Conservation (phyloP, 129 eudicot genomes). For the Centrapalus pauciflorus region DNA sequence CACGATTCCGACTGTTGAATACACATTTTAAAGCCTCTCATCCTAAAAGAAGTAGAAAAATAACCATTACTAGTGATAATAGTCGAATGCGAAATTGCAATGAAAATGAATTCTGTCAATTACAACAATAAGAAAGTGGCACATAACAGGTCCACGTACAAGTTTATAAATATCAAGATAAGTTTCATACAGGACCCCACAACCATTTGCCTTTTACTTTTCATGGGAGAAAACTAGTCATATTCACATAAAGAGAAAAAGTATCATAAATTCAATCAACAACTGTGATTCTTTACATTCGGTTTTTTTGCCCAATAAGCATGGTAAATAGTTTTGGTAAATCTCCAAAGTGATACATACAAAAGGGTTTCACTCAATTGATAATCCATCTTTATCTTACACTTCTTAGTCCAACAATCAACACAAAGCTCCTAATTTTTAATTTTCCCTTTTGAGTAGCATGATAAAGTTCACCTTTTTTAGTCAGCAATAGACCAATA, state of each 20-base stretch:
- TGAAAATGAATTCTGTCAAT: background rate
- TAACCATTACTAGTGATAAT: background rate
- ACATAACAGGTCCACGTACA: background rate
- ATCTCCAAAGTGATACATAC: background rate
- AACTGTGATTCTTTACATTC: conserved; percentile 5
- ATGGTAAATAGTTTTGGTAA: background rate
- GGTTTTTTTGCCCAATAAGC: background rate
- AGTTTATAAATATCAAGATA: conserved; percentile 15
- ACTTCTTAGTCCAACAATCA: background rate
- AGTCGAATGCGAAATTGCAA: background rate
- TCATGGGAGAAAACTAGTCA: background rate
- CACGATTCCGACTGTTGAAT: too few species aligned
- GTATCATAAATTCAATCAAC: background rate
- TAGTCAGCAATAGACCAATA: too few species aligned
- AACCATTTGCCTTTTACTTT: background rate
- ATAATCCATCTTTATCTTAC: conserved; percentile 7
- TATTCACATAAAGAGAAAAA: background rate
- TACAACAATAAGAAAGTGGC: background rate
- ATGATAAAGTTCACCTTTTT: background rate
- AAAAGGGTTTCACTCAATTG: background rate
- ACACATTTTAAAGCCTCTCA: conserved; percentile 57
- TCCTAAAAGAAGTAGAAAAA: conserved; percentile 49
- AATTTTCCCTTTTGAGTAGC: background rate
- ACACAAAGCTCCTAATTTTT: background rate
- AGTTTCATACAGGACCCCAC: conserved; percentile 11